A percentile compares a stretch with the other conserved stretches of the same genome.
Conservation (phyloP, 2,329 filamentous ascomycete genomes). For the Trichoderma lentiforme region DNA sequence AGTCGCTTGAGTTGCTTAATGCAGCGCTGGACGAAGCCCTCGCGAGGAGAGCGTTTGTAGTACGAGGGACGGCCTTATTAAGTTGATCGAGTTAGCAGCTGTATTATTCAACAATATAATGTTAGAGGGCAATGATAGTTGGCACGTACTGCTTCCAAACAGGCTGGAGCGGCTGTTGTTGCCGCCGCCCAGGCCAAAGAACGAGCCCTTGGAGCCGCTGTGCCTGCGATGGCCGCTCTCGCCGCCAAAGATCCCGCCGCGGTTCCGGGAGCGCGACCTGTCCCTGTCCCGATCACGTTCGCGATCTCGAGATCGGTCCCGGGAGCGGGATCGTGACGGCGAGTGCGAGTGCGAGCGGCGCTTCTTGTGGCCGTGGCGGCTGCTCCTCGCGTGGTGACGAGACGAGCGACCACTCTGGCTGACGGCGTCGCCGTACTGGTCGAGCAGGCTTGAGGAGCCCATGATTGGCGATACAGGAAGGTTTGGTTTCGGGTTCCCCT, state of each 20-base stretch:
- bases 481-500: background rate
- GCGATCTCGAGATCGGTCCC: slow-evolving; percentile 29
- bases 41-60: slow-evolving; percentile 78
- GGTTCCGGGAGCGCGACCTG: slow-evolving; percentile 34
- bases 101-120: too few relatives aligned
- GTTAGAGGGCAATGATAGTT: too few relatives aligned
- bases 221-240: slow-evolving; percentile 37
- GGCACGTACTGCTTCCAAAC: slow-evolving; percentile 42
- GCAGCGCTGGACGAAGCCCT: slow-evolving; percentile 71
- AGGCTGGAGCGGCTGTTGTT: slow-evolving; percentile 44
- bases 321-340: slow-evolving; percentile 35
- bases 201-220: slow-evolving; percentile 43
- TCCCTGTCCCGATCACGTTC: slow-evolving; percentile 36
- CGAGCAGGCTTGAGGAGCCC: slow-evolving; percentile 53
- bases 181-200: slow-evolving; percentile 47
- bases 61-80: slow-evolving; percentile 59
- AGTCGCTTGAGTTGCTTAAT: slow-evolving; percentile 74
- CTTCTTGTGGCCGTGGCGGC: slow-evolving; percentile 32
- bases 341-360: slow-evolving; percentile 38
- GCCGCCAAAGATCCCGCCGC: slow-evolving; percentile 32
- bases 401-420: slow-evolving; percentile 29
- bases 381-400: slow-evolving; percentile 23
- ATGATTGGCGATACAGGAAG: background rate
- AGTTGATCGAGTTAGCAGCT: background rate
- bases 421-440: slow-evolving; percentile 33